Evolutionary conservation across 352 stramenopile species (phyloP), one percentile per base, ranked within the genome.

Genomic region (Phytophthora fragariaefolia): DNA sequence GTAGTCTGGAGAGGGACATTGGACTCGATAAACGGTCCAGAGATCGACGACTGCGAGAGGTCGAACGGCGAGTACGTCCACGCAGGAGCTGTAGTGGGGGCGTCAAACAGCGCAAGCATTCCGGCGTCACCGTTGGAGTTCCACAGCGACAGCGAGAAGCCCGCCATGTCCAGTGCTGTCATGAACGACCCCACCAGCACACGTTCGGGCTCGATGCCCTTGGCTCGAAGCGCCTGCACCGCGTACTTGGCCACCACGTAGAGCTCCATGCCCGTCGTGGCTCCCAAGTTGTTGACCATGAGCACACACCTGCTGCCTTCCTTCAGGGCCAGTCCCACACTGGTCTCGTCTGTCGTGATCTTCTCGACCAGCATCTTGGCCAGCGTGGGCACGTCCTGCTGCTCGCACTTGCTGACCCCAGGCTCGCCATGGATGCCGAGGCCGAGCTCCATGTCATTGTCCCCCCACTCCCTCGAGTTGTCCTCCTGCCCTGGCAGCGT

Each of bases 141-240:
- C 87, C 90, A 96, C 9, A 96, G 60, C 22, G 87, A 91, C 5
- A 99, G 72, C 36, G 90, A 98, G 28, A 98, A 96, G 10, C 97
- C 97, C 34, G 90, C 86, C 97, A 99, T 99, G 74, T 99, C 94
- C 54, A 99, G 91, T 28, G 93, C 94, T 6, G 97, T 99, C 97
- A 99, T 99, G 74, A 97, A 98, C 10, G 83, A 83, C 6, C 97
- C 97, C 9, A 98, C 94, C 36, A 98, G 77, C 9, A 98, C 70
- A 43, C 97, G 86, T 57, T 92, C 85, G 0, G 97, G 90, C 22
- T 83, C 80, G 34, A 96, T 83, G 7, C 81, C 78, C 46, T 79
- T 71, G 43, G 61, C 66, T 69, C 78, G 65, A 8, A 97, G 79
- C 30, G 79, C 74, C 32, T 92, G 62, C 12, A 95, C 69, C 5